Evolutionary conservation across 768 basidiomycete species (phyloP).

Genomic region (Calvatia gigantea): DNA sequence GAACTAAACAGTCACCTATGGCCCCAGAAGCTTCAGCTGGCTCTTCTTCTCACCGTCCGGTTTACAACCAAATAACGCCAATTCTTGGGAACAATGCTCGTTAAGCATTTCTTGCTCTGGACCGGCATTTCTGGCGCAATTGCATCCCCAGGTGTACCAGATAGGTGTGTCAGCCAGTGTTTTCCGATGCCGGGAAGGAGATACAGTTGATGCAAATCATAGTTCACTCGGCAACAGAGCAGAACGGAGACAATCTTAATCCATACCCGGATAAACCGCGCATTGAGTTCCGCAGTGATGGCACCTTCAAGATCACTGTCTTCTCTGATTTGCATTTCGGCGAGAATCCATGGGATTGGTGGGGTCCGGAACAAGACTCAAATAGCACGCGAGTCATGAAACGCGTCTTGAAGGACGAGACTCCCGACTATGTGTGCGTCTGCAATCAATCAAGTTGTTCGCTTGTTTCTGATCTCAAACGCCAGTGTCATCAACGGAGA

Average conservation of each 20-base stretch:
- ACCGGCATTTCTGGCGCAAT: background rate
- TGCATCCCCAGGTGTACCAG: background rate
- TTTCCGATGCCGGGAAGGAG: background rate
- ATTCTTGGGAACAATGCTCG: background rate
- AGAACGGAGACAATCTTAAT: conserved; percentile 17
- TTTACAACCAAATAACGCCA: background rate
- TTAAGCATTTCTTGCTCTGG: background rate
- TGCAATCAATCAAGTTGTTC: background rate
- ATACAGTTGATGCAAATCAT: background rate
- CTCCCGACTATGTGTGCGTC: conserved; percentile 66
- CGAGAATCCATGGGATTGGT: conserved; percentile 67
- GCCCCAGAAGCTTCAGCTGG: background rate
- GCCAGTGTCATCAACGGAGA: conserved; percentile 69
- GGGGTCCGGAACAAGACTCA: conserved; percentile 65
- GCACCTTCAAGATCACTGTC: conserved; percentile 67
- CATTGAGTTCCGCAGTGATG: conserved; percentile 52
- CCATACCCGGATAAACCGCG: conserved; percentile 40
- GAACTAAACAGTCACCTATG: background rate
- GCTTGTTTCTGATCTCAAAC: background rate
- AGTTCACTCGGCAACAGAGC: background rate
- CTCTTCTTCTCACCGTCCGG: background rate
- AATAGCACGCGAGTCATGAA: conserved; percentile 62
- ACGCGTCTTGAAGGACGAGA: conserved; percentile 49
- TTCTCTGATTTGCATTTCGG: conserved; percentile 78
- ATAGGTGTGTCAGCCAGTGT: background rate